Percentiles rank a stretch among this genome's conserved stretches.
Conservation (phyloP, 768 basidiomycete species). For the Boletus rufocinnamomeus region DNA sequence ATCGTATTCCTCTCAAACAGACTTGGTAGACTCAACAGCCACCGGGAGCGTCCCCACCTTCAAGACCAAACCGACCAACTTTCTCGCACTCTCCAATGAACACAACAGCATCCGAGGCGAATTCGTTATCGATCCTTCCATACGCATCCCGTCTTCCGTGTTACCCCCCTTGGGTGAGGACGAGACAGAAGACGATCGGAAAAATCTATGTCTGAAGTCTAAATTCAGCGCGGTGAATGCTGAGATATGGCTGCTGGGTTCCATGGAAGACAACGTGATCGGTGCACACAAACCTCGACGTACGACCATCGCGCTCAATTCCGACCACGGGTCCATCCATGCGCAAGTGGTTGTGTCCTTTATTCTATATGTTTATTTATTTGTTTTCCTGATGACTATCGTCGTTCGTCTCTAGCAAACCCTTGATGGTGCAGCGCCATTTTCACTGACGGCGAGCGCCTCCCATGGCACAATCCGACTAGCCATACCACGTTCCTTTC, state of each 20-base stretch:
- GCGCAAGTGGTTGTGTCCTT: constrained; percentile 23
- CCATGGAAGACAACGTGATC: background rate
- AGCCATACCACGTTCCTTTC: constrained; percentile 24
- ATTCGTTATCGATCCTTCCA: constrained; percentile 47
- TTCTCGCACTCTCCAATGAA: constrained; percentile 16
- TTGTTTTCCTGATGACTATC: background rate
- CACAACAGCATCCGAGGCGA: constrained; percentile 21
- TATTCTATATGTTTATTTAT: too few relatives aligned
- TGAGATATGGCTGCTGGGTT: constrained; percentile 40
- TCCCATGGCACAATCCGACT: constrained; percentile 20
- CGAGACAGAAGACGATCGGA: constrained; percentile 42
- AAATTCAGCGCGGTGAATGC: constrained; percentile 39
- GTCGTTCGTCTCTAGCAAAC: constrained; percentile 9
- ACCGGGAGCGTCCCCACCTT: background rate
- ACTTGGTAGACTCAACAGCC: background rate
- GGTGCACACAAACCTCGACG: constrained; percentile 13
- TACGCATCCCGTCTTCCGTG: constrained; percentile 40
- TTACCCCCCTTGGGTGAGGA: constrained; percentile 40
- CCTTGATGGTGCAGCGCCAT: constrained; percentile 18
- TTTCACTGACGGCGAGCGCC: constrained; percentile 11
- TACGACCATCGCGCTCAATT: constrained; percentile 24
- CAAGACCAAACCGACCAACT: constrained; percentile 34
- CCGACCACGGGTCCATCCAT: constrained; percentile 19
- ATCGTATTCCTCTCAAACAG: constrained; percentile 16
- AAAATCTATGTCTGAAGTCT: constrained; percentile 40